phyloP scores from a whole-genome alignment of 2,329 filamentous ascomycete species.

The Colletotrichum costaricense region DNA sequence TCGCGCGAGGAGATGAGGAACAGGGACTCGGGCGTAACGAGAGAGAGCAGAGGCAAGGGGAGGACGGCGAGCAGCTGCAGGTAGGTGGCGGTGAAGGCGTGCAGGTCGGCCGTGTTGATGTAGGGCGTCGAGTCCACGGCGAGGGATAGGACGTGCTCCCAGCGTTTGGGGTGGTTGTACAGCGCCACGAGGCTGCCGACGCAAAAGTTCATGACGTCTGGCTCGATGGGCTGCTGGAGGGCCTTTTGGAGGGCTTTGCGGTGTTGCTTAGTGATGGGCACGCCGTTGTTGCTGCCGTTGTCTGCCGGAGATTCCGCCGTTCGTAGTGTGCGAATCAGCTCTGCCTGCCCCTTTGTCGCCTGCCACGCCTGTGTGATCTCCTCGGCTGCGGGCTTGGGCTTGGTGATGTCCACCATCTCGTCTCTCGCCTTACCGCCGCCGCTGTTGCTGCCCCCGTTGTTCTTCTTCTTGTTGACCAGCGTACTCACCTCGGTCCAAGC shows the following conservation, averaged over 20 bases:
- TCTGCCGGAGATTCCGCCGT: background rate
- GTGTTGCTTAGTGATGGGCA: constrained; percentile 16
- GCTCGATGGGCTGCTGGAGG: constrained; percentile 12
- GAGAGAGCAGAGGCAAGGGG: background rate
- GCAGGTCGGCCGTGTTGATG: constrained; percentile 13
- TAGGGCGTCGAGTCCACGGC: constrained; percentile 27
- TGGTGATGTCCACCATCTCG: constrained; percentile 14
- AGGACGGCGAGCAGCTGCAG: constrained; percentile 32
- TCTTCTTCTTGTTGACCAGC: constrained; percentile 21
- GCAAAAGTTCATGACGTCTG: constrained; percentile 27
- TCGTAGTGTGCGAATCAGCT: constrained; percentile 13
- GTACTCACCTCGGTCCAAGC: constrained; percentile 27
- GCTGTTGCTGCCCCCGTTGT: background rate
- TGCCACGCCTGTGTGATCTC: constrained; percentile 21
- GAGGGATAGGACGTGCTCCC: constrained; percentile 25
- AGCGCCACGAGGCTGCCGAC: constrained; percentile 22
- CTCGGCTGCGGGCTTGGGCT: background rate
- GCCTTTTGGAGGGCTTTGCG: constrained; percentile 25
- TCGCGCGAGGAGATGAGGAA: constrained; percentile 23
- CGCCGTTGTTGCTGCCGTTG: background rate
- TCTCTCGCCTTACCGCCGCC: background rate
- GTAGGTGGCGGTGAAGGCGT: constrained; percentile 16
- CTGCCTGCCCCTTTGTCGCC: constrained; percentile 10
- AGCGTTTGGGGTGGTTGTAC: background rate
- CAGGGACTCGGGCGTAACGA: constrained; percentile 20